Conservation (phyloP, 2,329 filamentous ascomycete genomes). For the Periglandula ipomoeae region DNA sequence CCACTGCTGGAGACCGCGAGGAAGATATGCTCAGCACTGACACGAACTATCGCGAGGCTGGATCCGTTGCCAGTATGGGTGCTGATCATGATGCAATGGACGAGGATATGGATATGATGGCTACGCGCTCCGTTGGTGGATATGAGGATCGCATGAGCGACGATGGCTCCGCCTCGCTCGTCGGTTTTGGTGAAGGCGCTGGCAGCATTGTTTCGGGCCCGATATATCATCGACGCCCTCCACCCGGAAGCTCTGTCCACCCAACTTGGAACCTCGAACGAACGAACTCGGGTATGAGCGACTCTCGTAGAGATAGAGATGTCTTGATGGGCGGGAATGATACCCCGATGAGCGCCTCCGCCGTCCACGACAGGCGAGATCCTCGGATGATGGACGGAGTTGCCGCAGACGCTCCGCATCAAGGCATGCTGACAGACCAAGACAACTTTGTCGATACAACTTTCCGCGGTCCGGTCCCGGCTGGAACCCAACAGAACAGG, state of each 20-base stretch:
- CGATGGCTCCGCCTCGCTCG: constrained; percentile 72
- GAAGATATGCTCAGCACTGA: constrained; percentile 67
- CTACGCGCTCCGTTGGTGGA: constrained; percentile 37
- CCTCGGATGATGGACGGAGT: constrained; percentile 60
- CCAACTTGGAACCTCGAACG: constrained; percentile 38
- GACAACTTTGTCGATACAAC: constrained; percentile 57
- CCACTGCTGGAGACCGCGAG: constrained; percentile 45
- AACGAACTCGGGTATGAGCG: constrained; percentile 42
- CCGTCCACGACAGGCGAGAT: constrained; percentile 45
- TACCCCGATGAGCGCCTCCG: constrained; percentile 35
- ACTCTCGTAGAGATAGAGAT: constrained; percentile 29
- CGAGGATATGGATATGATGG: constrained; percentile 38
- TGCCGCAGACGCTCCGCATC: constrained; percentile 42
- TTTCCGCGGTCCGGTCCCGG: constrained; percentile 45
- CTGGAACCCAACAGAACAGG: constrained; percentile 21
- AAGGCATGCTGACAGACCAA: constrained; percentile 39
- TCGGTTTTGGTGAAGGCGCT: constrained; percentile 88
- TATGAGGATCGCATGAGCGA: constrained; percentile 73
- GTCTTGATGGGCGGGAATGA: constrained; percentile 24
- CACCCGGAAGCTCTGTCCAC: constrained; percentile 29
- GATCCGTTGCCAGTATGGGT: constrained; percentile 47
- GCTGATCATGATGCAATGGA: constrained; percentile 40
- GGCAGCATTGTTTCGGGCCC: constrained; percentile 77
- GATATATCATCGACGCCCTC: constrained; percentile 49
- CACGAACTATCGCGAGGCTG: constrained; percentile 48